Conservation (phyloP, 2,329 filamentous ascomycete genomes). For the Ophiocordyceps camponoti-leonardi region DNA sequence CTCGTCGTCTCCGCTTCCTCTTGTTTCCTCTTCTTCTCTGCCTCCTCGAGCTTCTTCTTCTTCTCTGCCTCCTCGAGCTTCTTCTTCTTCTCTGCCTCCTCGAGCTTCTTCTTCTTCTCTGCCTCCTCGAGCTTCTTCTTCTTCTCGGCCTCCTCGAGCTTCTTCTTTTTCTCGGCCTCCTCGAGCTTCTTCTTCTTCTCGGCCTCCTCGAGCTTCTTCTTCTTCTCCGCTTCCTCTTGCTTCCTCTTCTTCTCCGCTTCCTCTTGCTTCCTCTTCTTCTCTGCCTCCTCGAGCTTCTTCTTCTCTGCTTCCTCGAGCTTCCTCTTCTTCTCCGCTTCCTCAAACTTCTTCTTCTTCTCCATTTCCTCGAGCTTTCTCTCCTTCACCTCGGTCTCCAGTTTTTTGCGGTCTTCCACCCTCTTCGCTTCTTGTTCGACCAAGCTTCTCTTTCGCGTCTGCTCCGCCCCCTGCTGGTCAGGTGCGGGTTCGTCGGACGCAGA, state of each 20-base stretch:
- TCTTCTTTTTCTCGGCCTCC: constrained; percentile 15
- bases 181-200: constrained; percentile 16
- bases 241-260: constrained; percentile 15
- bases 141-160: too few species aligned
- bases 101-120: constrained; percentile 19
- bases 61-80: constrained; percentile 13
- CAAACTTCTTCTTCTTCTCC: constrained; percentile 14
- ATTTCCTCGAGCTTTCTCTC: constrained; percentile 12
- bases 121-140: too few species aligned
- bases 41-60: constrained; percentile 13
- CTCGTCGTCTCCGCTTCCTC: constrained; percentile 6
- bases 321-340: constrained; percentile 16
- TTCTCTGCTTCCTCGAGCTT: constrained; percentile 8
- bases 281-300: not conserved
- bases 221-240: constrained; percentile 16
- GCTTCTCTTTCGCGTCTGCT: constrained; percentile 12
- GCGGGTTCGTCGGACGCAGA: constrained; percentile 15
- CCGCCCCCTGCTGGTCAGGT: constrained; percentile 19
- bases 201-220: too few species aligned
- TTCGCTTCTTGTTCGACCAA: constrained; percentile 15
- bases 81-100: constrained; percentile 15
- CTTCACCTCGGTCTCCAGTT: constrained; percentile 17
- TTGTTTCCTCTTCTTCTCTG: constrained; percentile 15
- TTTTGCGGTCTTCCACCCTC: constrained; percentile 13
- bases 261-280: constrained; percentile 3